Evolutionary conservation across 768 basidiomycete species (phyloP).

Genomic region (Coprinopsis strossmayeri): DNA sequence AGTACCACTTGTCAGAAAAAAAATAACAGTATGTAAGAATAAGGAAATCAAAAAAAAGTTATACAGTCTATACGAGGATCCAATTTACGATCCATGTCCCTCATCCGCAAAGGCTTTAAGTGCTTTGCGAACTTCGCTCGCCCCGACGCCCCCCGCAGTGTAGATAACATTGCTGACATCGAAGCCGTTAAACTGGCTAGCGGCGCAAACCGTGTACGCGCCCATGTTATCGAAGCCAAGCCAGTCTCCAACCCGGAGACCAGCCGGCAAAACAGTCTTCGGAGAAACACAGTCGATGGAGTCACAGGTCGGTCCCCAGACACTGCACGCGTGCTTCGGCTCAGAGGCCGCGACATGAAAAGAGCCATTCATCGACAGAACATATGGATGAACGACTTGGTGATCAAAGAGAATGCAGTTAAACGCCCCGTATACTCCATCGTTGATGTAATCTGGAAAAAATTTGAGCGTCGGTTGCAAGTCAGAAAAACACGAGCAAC

Average conservation of each 20-base stretch:
- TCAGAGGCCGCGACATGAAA: conserved; percentile 43
- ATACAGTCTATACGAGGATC: not conserved
- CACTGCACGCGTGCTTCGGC: conserved; percentile 50
- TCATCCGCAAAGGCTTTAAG: conserved; percentile 41
- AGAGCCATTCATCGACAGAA: conserved; percentile 62
- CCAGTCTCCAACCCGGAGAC: conserved; percentile 92
- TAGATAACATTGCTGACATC: conserved; percentile 75
- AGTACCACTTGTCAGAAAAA: not conserved
- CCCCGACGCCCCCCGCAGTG: conserved; percentile 55
- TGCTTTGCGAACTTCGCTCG: conserved; percentile 43
- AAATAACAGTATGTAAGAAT: not conserved
- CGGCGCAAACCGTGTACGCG: conserved; percentile 97
- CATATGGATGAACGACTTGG: conserved; percentile 68
- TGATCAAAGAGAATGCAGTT: conserved; percentile 98
- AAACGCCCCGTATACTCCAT: conserved; percentile 96
- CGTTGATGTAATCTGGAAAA: conserved; percentile 91
- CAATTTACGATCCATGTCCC: conserved; percentile 5
- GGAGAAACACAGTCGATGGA: conserved; percentile 89
- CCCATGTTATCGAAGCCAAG: conserved; percentile 98
- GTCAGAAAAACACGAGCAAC: conserved; percentile 29
- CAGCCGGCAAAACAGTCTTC: conserved; percentile 52
- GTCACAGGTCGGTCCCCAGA: conserved; percentile 99
- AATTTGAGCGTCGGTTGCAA: conserved; percentile 7
- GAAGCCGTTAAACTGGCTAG: conserved; percentile 94
- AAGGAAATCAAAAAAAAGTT: not conserved